Evolutionary conservation across 2,329 filamentous ascomycete genomes (phyloP), one percentile per base, ranked within the genome.

Genomic region (Colletotrichum karsti): DNA sequence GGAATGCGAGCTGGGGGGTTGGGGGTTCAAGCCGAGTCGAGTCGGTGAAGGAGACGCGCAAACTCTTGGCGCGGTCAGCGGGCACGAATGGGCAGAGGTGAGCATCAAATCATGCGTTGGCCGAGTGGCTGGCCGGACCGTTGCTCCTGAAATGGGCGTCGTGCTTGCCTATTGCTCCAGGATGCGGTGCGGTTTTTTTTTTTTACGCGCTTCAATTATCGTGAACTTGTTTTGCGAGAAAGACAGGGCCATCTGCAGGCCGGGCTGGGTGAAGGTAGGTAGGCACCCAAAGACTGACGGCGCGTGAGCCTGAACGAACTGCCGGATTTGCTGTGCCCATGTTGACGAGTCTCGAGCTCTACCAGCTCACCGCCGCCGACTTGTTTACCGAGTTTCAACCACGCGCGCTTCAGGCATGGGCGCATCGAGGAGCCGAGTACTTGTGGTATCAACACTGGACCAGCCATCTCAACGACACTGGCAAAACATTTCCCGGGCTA

Each of bases 1-100:
- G 28, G 12, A n/a, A 61, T 54, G 58, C 48, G 35, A 33, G 35
- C 58, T 54, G 58, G 58, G 48, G 42, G 57, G 44, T 60, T 60
- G 58, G 46, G 20, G 22, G 18, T 41, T 24, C 33, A n/a, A n/a
- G n/a, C n/a, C n/a, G n/a, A 22, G 18, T 13, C 13, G 20, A 58
- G 58, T 61, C 58, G 58, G 58, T 61, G 58, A 61, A 44, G 58
- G 44, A 44, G 44, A 26, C 24, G 10, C 20, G 30, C 20, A 30
- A 28, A 30, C 33, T 39, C n/a, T 60, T 60, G 57, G 57, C 42
- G 44, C 7, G 22, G 42, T 26, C 44, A 13, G 5, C 26, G 9
- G 18, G 30, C 12, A 26, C 20, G 28, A 37, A 48, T 20, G 24
- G 35, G 46, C 44, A 53, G 30, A 59, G 22, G 26, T 42, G 15